A percentile compares a stretch with the other conserved stretches of the same genome.
Evolutionary conservation across 176 grass and related monocot genomes (phyloP).

Genomic region (Ensete glaucum): DNA sequence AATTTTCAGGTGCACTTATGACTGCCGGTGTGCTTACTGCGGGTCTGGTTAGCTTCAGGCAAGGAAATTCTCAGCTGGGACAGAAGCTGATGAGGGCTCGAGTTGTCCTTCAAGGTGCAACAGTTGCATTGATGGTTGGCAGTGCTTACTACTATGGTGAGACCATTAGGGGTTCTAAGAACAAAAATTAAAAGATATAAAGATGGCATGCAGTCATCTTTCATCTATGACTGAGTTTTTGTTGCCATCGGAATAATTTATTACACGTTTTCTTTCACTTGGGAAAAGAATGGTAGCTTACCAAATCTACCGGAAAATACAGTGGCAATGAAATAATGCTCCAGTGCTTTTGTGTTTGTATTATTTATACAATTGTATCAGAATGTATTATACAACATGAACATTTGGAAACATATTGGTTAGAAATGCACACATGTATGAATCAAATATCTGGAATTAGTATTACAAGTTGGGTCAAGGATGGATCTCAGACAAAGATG

Average conservation of each 20-base stretch:
- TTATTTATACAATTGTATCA: too few species aligned
- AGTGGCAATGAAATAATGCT: too few species aligned
- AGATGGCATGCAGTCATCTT: not conserved
- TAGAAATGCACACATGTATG: too few species aligned
- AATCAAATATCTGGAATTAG: too few species aligned
- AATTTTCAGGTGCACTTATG: slow-evolving; percentile 58
- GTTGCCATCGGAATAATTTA: not conserved
- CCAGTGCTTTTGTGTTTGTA: too few species aligned
- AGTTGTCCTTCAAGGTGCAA: slow-evolving; percentile 57
- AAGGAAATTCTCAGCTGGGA: slow-evolving; percentile 51
- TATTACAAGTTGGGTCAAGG: too few species aligned
- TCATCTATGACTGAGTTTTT: not conserved
- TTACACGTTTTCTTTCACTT: too few species aligned
- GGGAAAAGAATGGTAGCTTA: too few species aligned
- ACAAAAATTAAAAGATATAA: slow-evolving; percentile 3
- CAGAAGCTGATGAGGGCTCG: slow-evolving; percentile 20
- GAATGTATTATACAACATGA: too few species aligned
- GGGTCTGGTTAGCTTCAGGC: slow-evolving; percentile 81
- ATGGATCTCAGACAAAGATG: too few species aligned
- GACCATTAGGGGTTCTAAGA: slow-evolving; percentile 36
- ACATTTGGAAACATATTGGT: too few species aligned
- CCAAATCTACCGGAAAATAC: too few species aligned
- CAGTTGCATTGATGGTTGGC: slow-evolving; percentile 85
- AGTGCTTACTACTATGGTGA: slow-evolving; percentile 85
- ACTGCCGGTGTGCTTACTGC: slow-evolving; percentile 85